Evolutionary conservation across 306 rosid species (phyloP), one percentile per base, ranked within the genome.

Genomic region (Inga leiocalycina): DNA sequence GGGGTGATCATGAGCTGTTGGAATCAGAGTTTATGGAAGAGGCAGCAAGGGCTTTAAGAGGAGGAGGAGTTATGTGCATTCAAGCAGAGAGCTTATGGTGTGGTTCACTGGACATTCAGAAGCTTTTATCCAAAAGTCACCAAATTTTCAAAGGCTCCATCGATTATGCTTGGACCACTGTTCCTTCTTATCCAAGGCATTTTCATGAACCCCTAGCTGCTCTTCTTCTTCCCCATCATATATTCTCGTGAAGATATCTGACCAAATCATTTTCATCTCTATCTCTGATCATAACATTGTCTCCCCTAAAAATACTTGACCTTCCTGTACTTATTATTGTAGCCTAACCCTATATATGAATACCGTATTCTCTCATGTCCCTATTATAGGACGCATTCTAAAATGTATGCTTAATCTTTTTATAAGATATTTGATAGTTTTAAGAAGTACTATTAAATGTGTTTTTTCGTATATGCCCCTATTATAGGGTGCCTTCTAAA

Each of bases 11-110:
- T 48, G 97, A 93, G 84, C 85, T 91, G 2, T 77, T 87, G 9
- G 84, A 84, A 72, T 78, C 81, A 43, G 61, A 83, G 0, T 90
- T 93, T 75, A 87, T 93, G 49, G 88, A 86, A 54, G 34, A 49
- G 84, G 87, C 88, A 51, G 83, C 87, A 3, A 86, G 83, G 79
- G 91, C 93, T 69, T 89, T 91, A 0, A 79, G 91, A 0, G 85
- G 84, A 4, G 94, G 95, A 10, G 95, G 95, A 43, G 94, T 91
- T 1, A 10, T 91, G 51, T 91, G 95, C 65, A 86, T 86, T 19
- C 95, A 86, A 80, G 95, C 95, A 64, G 94, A 93, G 64, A 91
- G 97, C 80, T 57, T 93, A 37, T 93, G 97, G 94, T 88, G 85
- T 78, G 35, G 66, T 19, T 82, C 88, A 4, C 85, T 87, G 0